Evolutionary conservation across 2,329 filamentous ascomycete genomes (phyloP).

Genomic region (Ophioceras dolichostomum): DNA sequence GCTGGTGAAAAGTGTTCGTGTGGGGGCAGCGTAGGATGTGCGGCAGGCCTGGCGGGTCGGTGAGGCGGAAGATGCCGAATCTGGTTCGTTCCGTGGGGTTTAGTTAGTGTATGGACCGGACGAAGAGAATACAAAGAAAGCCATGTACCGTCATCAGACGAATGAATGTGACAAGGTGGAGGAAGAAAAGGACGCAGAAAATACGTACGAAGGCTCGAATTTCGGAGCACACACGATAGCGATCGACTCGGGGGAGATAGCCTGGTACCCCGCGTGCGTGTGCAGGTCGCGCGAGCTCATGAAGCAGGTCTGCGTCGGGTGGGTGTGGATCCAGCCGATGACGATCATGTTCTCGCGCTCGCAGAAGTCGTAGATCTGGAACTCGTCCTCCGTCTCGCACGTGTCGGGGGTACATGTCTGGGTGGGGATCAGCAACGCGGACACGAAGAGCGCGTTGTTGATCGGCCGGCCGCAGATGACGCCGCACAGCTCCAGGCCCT

Average conservation of each 20-base stretch:
- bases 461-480: conserved; percentile 85
- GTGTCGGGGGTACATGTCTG: conserved; percentile 86
- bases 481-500: conserved; percentile 87
- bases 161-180: not conserved
- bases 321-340: conserved; percentile 95
- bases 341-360: conserved; percentile 73
- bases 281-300: conserved; percentile 93
- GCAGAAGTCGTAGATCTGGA: conserved; percentile 77
- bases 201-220: conserved; percentile 58
- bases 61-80: conserved; percentile 86
- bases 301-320: conserved; percentile 93
- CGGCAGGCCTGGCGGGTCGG: conserved; percentile 80
- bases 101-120: not conserved
- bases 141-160: too few species aligned
- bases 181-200: not conserved
- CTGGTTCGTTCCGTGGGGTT: too few species aligned
- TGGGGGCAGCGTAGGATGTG: conserved; percentile 72
- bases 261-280: conserved; percentile 87
- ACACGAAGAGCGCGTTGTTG: conserved; percentile 88
- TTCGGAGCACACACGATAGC: conserved; percentile 92
- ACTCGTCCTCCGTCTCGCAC: conserved; percentile 86
- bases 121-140: not conserved
- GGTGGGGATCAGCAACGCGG: conserved; percentile 77
- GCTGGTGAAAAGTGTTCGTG: conserved; percentile 73
- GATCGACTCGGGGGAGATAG: conserved; percentile 92